Evolutionary conservation across 768 basidiomycete genomes (phyloP).

Genomic region (Tricholomella constricta): DNA sequence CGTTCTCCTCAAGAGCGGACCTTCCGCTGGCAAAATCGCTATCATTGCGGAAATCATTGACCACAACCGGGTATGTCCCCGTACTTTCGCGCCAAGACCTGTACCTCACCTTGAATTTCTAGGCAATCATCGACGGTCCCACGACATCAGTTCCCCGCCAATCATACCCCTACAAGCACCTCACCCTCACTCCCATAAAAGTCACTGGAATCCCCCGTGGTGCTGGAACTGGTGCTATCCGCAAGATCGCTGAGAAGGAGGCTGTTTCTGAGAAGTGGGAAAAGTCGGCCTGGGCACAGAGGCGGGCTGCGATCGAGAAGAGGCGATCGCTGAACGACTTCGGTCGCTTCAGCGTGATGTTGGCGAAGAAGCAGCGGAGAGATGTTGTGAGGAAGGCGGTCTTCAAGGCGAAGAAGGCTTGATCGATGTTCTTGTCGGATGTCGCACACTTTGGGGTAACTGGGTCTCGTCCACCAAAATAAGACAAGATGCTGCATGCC

Average conservation of each 20-base stretch:
- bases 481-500: slow-evolving; percentile 7
- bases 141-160: slow-evolving; percentile 91
- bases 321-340: slow-evolving; percentile 87
- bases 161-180: slow-evolving; percentile 87
- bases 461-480: slow-evolving; percentile 12
- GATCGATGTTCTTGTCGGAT: not conserved
- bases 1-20: slow-evolving; percentile 91
- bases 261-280: slow-evolving; percentile 87
- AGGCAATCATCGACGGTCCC: slow-evolving; percentile 98
- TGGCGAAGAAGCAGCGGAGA: slow-evolving; percentile 86
- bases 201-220: slow-evolving; percentile 84
- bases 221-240: slow-evolving; percentile 79
- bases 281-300: slow-evolving; percentile 85
- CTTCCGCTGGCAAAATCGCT: slow-evolving; percentile 85
- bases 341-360: slow-evolving; percentile 84
- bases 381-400: slow-evolving; percentile 75
- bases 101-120: slow-evolving; percentile 3
- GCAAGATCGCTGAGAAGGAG: slow-evolving; percentile 88
- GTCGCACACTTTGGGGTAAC: slow-evolving; percentile 8
- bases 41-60: slow-evolving; percentile 98
- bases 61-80: slow-evolving; percentile 86
- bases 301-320: slow-evolving; percentile 71
- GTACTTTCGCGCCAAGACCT: not conserved
- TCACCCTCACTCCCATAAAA: slow-evolving; percentile 85
- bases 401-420: slow-evolving; percentile 56